These are phyloP conservation scores for Ormosia emarginata DNA, from an alignment of 306 rosid species.

Conservation along the genomic window DNA sequence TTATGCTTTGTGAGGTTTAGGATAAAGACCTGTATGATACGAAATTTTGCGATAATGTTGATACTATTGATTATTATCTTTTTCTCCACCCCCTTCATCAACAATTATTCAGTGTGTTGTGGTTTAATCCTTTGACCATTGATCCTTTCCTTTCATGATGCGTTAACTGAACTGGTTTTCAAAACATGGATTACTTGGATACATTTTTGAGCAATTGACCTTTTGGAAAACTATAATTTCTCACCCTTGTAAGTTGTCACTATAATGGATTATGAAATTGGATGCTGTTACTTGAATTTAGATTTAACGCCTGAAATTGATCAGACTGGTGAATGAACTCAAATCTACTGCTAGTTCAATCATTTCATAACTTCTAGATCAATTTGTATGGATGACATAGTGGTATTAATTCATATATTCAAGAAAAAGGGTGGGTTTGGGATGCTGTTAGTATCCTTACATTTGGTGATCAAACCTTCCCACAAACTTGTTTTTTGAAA, in stretches of 20 bases:
- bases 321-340: not conserved
- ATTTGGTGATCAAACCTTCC: not conserved
- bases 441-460: not conserved
- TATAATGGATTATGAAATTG: not conserved
- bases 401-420: not conserved
- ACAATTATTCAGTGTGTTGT: not conserved
- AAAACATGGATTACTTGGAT: not conserved
- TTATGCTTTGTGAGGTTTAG: not conserved
- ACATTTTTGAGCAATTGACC: no score
- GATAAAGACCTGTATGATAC: not conserved
- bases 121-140: not conserved
- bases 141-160: no score
- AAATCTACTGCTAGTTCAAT: not conserved
- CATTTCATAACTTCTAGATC: not conserved
- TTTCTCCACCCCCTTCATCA: not conserved
- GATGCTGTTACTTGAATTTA: not conserved
- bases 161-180: not conserved
- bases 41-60: not conserved
- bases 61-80: not conserved
- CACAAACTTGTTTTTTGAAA: not conserved
- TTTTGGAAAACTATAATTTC: not conserved
- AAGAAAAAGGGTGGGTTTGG: not conserved
- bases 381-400: not conserved
- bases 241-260: not conserved
- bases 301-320: not conserved